These are phyloP conservation scores for Carpinus fangiana DNA, from an alignment of 306 rosid species.

Conservation along the genomic window DNA sequence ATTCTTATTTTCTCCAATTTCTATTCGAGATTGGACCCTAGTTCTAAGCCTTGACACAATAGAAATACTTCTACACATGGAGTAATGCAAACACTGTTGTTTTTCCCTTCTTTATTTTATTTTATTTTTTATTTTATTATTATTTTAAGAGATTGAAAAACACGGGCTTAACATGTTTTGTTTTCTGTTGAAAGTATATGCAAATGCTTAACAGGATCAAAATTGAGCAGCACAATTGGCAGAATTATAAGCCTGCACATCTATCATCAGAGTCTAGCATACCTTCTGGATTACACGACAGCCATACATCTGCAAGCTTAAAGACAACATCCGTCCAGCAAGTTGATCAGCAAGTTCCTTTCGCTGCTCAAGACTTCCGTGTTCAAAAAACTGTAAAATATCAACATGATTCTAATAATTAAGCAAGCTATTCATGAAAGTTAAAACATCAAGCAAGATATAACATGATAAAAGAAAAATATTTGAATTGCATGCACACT, in stretches of 20 bases:
- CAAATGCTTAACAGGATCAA: neutral
- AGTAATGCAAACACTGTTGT: neutral
- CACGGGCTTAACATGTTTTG: neutral
- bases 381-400: slow-evolving; percentile 51
- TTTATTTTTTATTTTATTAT: no score
- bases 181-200: neutral
- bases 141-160: neutral
- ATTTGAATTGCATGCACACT: neutral
- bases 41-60: neutral
- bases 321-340: slow-evolving; percentile 49
- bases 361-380: slow-evolving; percentile 62
- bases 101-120: neutral
- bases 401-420: slow-evolving; percentile 3
- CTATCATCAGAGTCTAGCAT: slow-evolving; percentile 15
- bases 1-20: neutral
- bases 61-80: neutral
- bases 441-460: slow-evolving; percentile 3
- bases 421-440: slow-evolving; percentile 7
- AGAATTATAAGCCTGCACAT: slow-evolving; percentile 3
- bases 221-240: neutral
- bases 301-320: slow-evolving; percentile 79
- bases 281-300: slow-evolving; percentile 86
- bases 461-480: neutral
- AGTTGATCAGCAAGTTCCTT: slow-evolving; percentile 60
- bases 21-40: neutral